phyloP scores from a whole-genome alignment of 345 rosid species.

The Sisymbrium altissimum region DNA sequence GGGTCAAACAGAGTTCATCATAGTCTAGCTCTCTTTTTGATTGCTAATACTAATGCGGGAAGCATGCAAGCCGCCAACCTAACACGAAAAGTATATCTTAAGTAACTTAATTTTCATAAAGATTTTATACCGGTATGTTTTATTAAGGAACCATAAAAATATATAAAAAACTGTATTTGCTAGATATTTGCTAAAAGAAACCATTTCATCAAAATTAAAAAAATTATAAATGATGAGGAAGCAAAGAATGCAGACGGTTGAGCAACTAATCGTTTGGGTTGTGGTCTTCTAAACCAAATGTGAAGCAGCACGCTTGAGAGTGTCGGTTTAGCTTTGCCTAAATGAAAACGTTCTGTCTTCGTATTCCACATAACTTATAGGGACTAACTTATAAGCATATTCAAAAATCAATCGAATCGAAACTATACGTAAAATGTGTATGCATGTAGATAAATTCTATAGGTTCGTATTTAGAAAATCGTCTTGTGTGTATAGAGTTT shows the following conservation, averaged over 20 bases:
- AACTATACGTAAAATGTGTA: background rate
- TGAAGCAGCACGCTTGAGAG: background rate
- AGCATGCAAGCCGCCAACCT: slow-evolving; percentile 31
- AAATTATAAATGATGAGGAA: background rate
- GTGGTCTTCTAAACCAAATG: background rate
- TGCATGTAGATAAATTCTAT: background rate
- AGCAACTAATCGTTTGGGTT: background rate
- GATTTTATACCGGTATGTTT: background rate
- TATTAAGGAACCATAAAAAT: background rate
- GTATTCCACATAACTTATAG: background rate
- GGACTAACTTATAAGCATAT: background rate
- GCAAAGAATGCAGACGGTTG: background rate
- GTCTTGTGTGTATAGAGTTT: background rate
- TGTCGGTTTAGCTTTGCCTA: background rate
- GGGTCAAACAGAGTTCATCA: background rate
- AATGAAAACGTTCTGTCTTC: background rate
- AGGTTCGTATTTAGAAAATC: background rate
- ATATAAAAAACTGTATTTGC: background rate
- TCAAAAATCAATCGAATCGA: background rate
- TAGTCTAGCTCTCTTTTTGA: background rate
- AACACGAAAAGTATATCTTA: slow-evolving; percentile 12
- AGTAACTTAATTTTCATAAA: background rate
- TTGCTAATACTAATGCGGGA: slow-evolving; percentile 15
- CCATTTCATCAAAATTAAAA: background rate
- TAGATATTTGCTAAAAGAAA: background rate